Evolutionary conservation across 2,329 filamentous ascomycete genomes (phyloP).

Genomic region (Fusarium pininemorale): DNA sequence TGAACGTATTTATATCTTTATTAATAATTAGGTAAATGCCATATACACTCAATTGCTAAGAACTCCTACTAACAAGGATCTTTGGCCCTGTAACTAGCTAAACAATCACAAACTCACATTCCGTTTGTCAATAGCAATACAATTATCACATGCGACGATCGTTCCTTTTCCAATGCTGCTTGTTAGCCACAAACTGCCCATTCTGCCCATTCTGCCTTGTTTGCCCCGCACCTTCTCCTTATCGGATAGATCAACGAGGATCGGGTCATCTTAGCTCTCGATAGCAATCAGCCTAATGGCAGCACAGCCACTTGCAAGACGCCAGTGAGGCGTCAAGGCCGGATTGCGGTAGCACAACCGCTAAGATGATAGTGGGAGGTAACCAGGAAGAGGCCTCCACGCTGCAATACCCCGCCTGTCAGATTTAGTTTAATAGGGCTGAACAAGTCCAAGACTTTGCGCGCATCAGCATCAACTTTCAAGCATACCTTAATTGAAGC

Average conservation of each 20-base stretch:
- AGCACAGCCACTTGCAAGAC: not conserved
- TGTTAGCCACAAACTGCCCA: not conserved
- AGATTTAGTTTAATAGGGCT: constrained; percentile 1
- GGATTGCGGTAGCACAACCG: not conserved
- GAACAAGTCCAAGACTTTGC: not conserved
- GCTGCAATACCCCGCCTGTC: not conserved
- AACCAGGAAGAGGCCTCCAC: constrained; percentile 12
- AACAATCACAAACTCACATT: not conserved
- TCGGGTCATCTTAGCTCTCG: not conserved
- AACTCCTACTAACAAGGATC: too few species aligned
- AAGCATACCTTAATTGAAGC: not conserved
- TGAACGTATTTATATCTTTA: too few species aligned
- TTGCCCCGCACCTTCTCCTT: not conserved
- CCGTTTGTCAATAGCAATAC: not conserved
- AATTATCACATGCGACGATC: not conserved
- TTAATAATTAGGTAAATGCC: too few species aligned
- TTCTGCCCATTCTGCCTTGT: not conserved
- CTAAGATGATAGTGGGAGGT: not conserved
- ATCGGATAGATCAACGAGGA: not conserved
- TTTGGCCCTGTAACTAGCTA: too few species aligned
- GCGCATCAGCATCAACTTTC: not conserved
- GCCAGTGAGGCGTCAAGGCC: not conserved
- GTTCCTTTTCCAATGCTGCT: too few species aligned
- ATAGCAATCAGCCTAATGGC: not conserved
- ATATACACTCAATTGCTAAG: accelerated